Base-by-base conservation (phyloP, 768 basidiomycete genomes). In the Lactifluus subvellereus region DNA sequence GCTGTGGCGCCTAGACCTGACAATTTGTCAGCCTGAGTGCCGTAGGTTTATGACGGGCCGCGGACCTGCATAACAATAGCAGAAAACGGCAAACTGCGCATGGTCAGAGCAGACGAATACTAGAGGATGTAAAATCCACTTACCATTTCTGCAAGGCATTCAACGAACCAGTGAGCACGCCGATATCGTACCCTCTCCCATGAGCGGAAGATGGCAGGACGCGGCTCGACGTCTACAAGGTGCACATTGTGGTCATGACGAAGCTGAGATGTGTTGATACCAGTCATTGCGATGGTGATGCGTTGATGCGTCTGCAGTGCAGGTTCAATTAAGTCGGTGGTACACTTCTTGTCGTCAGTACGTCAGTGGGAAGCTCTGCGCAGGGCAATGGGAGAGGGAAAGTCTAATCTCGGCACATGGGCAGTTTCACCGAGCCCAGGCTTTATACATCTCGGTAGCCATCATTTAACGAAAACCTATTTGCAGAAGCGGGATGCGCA, bases 71-170 rank as follows among this genome's bases (percentile, higher is more conserved):
- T 59, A 66, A 47, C 65, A 66, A 43, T 60, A 62, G 33, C 35
- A 63, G 48, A 68, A 68, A 30, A 68, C 61, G 18, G 48, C 65
- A 16, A 63, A 30, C 67, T 68, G 48, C 32, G 5, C 14, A 38
- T 20, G 27, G 32, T 56, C 7, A 65, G 33, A 18, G 49, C 45
- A 10, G 47, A 40, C 40, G 6, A 18, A 13, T 8, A 27, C 38
- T 13, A 43, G 35, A 18, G 9, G 40, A 16, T 32, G 32, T 14
- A 30, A 43, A 30, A 33, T 10, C 13, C 7, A 70, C 72, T 70
- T 69, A 87, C 85, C 67, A 76, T 73, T 72, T 89, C 88, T 9
- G 85, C 86, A 45, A 87, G 74, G 66, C 81, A 77, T 70, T 89
- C 84, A 13, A 80, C 74, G 1, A 81, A 57, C 79, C 82, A 79